A percentile compares a stretch with the other conserved stretches of the same genome.
phyloP scores from a whole-genome alignment of 1,139 yeast genomes.

The Kodamaea ohmeri region DNA sequence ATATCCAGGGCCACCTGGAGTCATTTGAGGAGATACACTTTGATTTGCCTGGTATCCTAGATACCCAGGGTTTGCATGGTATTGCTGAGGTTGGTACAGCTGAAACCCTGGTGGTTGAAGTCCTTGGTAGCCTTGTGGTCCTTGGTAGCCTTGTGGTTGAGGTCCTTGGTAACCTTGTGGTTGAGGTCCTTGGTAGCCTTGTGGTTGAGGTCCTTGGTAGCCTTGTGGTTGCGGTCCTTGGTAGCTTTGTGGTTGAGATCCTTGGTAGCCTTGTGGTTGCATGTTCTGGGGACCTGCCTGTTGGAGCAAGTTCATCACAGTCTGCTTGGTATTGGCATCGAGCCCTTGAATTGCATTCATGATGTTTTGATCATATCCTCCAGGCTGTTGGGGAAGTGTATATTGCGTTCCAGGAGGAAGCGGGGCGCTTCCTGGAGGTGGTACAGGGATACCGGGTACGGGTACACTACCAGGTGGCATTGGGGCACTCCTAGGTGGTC shows the following conservation, averaged over 20 bases:
- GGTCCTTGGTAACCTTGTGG: neutral
- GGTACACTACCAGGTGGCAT: too few relatives aligned
- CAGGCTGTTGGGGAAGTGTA: too few relatives aligned
- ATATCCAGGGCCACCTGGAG: too few relatives aligned
- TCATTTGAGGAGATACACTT: too few relatives aligned
- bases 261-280: constrained; percentile 20
- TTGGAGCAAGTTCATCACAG: constrained; percentile 19
- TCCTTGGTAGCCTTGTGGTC: neutral
- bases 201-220: constrained; percentile 1
- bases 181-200: neutral
- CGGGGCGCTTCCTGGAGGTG: too few relatives aligned
- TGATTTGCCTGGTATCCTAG: too few relatives aligned
- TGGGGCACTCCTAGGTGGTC: too few relatives aligned
- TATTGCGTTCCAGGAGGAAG: too few relatives aligned
- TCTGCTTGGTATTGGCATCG: constrained; percentile 21
- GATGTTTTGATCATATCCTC: constrained; percentile 7
- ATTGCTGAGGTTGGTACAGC: neutral
- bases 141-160: neutral
- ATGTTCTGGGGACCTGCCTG: constrained; percentile 1
- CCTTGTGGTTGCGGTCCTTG: neutral
- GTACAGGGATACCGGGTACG: too few relatives aligned
- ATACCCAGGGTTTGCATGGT: neutral
- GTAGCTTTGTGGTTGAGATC: constrained; percentile 14
- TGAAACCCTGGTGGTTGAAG: neutral
- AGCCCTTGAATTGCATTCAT: constrained; percentile 21